These are phyloP conservation scores for Moesziomyces sp. DNA, from an alignment of 1,284 basidiomycete genomes.

Conservation along the genomic window DNA sequence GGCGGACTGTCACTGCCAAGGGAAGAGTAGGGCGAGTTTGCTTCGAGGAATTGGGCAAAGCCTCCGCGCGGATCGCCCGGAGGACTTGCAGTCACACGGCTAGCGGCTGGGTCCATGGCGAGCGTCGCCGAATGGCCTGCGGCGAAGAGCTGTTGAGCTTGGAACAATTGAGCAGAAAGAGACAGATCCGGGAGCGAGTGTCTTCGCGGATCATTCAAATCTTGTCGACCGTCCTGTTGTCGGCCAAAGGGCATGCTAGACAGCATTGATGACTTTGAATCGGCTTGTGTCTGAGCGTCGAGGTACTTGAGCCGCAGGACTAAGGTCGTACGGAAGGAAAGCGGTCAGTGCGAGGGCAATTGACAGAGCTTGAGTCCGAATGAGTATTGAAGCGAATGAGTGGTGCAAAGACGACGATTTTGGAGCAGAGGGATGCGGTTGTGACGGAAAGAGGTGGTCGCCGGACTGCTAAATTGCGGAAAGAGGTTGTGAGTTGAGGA, in stretches of 20 bases:
- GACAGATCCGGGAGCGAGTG: slow-evolving; percentile 16
- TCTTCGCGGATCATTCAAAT: slow-evolving; percentile 9
- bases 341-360: not conserved
- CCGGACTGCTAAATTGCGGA: too few species aligned
- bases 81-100: slow-evolving; percentile 2
- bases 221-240: slow-evolving; percentile 26
- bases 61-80: slow-evolving; percentile 8
- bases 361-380: not conserved
- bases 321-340: too few species aligned
- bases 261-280: slow-evolving; percentile 9
- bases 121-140: not conserved
- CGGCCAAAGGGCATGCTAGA: slow-evolving; percentile 21
- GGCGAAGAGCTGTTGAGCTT: slow-evolving; percentile 22
- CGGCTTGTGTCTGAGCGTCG: not conserved
- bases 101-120: slow-evolving; percentile 5
- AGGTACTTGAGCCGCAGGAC: not conserved
- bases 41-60: not conserved
- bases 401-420: not conserved
- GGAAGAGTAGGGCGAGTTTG: not conserved
- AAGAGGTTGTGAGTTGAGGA: not conserved
- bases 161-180: slow-evolving; percentile 18
- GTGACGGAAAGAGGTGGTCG: not conserved
- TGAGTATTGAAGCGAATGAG: not conserved
- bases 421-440: not conserved
- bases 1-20: not conserved